Base-by-base conservation (phyloP, 108 stramenopile species). In the Cylindrotheca fusiformis region DNA sequence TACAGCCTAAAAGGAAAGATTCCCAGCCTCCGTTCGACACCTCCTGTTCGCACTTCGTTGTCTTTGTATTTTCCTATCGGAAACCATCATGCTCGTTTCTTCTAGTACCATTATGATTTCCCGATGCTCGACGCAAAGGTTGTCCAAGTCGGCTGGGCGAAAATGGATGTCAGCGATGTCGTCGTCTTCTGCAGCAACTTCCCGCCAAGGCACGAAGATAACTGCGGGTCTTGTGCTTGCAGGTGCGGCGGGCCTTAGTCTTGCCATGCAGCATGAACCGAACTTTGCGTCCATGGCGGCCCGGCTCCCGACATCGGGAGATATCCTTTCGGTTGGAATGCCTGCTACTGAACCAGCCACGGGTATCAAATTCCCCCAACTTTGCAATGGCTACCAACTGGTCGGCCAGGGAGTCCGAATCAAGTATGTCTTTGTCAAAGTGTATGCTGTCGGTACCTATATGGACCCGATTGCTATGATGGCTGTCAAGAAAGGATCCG, bases 391-490 rank as follows among this genome's bases (percentile, higher is more conserved):
- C 23, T 74, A 86, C 69, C 61, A 58, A 3, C 68, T 89, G 44
- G 84, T 64, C n/a, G 93, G 93, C 1, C 76, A 74, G 50, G 93
- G 93, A 2, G 93, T 94, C 48, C 81, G 93, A 21, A 64, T 94
- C 57, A 94, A 94, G 72, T 94, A 80, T 57, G 86, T 86, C 32
- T 89, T 94, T 74, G 87, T 94, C 46, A 94, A 94, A 69, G 91
- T 94, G 1, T 94, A 94, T 63, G 93, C 89, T 22, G 93, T 90
- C 4, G 93, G 89, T 31, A 85, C 89, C 19, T 94, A 94, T 64
- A 54, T 89, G 26, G 89, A 90, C 61, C 85, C 85, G 2, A 32
- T 86, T 20, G 93, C 87, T 59, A 86, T 94, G 85, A 72, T 75
- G 58, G 72, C 75, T 20, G 60, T 93, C 44, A 93, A 90, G 57